phyloP scores from a whole-genome alignment of 306 rosid genomes.

The Albizia julibrissin region DNA sequence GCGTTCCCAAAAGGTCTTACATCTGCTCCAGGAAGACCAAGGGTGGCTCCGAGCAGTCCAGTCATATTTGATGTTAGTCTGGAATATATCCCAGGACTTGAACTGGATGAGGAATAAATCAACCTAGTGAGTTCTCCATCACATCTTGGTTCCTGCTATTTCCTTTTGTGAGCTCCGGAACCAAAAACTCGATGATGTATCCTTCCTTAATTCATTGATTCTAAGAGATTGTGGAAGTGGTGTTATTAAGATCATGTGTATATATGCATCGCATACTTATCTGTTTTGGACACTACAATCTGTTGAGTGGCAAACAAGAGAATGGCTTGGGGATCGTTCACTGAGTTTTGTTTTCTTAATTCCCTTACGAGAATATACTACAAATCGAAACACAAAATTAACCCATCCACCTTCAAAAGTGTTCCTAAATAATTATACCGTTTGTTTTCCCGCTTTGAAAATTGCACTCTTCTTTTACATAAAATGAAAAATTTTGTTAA shows the following conservation, averaged over 20 bases:
- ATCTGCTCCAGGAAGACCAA: conserved; percentile 98
- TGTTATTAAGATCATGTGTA: background rate
- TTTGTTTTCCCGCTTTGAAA: background rate
- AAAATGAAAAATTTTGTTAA: background rate
- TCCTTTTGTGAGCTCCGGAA: background rate
- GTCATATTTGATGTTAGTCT: conserved; percentile 90
- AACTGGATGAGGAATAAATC: conserved; percentile 64
- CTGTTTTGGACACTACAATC: background rate
- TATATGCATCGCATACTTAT: background rate
- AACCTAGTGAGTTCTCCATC: background rate
- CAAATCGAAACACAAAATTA: background rate
- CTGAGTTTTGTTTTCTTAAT: background rate
- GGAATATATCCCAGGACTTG: conserved; percentile 91
- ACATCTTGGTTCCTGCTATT: background rate
- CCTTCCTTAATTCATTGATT: background rate
- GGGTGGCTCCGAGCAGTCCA: conserved; percentile 94
- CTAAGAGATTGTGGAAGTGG: background rate
- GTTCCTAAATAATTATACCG: background rate
- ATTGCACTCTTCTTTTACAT: background rate
- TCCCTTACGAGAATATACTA: background rate
- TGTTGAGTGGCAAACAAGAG: background rate
- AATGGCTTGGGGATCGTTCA: background rate
- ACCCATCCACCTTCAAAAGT: background rate
- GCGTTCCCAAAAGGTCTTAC: conserved; percentile 94
- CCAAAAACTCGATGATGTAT: background rate